Base-by-base conservation (phyloP, 768 basidiomycete genomes). In the Agrocybe praecox region DNA sequence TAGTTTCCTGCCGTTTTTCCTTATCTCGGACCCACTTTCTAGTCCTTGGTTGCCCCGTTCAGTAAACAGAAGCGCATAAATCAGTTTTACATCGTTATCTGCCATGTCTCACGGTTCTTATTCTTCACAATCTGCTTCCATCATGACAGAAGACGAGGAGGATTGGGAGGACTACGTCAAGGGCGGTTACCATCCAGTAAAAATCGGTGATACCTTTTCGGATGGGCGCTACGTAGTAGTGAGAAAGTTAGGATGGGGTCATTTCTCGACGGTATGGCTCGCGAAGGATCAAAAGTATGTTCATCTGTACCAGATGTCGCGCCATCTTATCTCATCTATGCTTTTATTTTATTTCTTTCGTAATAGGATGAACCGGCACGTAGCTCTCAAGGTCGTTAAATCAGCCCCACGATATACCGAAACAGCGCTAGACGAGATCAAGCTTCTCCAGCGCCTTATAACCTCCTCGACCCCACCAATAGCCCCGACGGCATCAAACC, bases 371-470 rank as follows among this genome's bases (percentile, higher is more conserved):
- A 88, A 92, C 64, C 91, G 94, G 48, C 97, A 99, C 74, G 97
- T 99, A 66, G 97, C 97, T 14, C 88, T 99, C 71, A 99, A 99
- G 75, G 93, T 99, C 67, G 97, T 99, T 72, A 99, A 98, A 74
- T 97, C 96, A 15, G 97, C 96, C 0, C 87, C 89, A 0, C 82
- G 97, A 48, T 99, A 99, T 74, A 99, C 96, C 0, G 96, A 99
- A 69, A 99, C 97, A 0, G 97, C 97, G 0, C 79, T 98, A 32
- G 97, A 99, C 77, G 97, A 99, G 76, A 98, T 99, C 76, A 98
- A 98, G 70, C 89, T 99, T 2, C 84, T 98, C 18, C 95, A 98
- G 66, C 89, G 96, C 7, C 88, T 98, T 63, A 96, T 96, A 73
- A 91, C 91, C 8, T 92, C 94, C 18, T 79, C 87, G 58, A 76